phyloP scores from a whole-genome alignment of 192 early-diverging fungal species.

The Coemansia furcata region DNA sequence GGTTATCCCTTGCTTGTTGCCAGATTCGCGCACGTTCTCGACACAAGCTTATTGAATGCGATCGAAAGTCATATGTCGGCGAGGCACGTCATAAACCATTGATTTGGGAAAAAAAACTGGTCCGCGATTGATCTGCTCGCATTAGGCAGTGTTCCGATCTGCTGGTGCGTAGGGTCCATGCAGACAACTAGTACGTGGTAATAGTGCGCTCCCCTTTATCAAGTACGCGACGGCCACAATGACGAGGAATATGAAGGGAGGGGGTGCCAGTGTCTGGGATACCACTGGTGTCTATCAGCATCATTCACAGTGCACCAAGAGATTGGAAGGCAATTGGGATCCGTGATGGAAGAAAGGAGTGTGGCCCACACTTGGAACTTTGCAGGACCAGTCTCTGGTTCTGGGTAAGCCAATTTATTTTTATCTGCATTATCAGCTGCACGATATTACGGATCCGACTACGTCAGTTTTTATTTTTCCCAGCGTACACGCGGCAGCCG shows the following conservation, averaged over 20 bases:
- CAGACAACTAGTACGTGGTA: neutral
- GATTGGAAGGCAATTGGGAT: neutral
- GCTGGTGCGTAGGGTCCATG: neutral
- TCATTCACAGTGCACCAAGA: neutral
- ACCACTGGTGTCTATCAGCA: neutral
- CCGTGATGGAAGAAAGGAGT: neutral
- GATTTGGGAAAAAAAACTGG: neutral
- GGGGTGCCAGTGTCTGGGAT: neutral
- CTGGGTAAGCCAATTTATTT: neutral
- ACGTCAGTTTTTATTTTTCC: neutral
- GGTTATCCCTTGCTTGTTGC: neutral
- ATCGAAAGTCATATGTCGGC: neutral
- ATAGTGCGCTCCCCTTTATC: neutral
- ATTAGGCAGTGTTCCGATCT: constrained; percentile 5
- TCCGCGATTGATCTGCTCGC: neutral
- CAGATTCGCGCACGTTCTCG: neutral
- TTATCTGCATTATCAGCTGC: neutral
- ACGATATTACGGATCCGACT: neutral
- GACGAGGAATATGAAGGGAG: neutral
- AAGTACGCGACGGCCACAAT: neutral
- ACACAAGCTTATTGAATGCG: neutral
- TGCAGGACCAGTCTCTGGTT: neutral
- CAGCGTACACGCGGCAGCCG: neutral
- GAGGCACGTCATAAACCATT: neutral
- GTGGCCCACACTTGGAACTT: neutral